Evolutionary conservation across 2,329 filamentous ascomycete species (phyloP).

Genomic region (Venturia pyrina): DNA sequence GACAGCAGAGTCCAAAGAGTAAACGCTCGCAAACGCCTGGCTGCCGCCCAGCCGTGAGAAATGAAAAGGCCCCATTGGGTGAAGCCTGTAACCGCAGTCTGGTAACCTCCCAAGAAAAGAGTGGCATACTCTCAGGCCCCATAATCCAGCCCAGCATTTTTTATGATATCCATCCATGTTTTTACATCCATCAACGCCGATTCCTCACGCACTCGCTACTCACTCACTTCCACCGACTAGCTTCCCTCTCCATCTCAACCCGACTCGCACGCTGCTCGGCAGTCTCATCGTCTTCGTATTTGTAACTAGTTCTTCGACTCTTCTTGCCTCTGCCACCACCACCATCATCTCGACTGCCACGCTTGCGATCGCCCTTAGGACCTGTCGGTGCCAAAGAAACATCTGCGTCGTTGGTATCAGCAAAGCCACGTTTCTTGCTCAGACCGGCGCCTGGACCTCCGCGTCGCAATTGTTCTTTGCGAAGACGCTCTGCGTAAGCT

Average conservation of each 20-base stretch:
- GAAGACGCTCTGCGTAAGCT: slow-evolving; percentile 53
- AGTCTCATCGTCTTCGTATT: slow-evolving; percentile 35
- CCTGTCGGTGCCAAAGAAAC: slow-evolving; percentile 39
- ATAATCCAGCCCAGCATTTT: not conserved
- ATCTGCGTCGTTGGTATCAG: slow-evolving; percentile 30
- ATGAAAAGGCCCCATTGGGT: not conserved
- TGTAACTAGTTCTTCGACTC: slow-evolving; percentile 19
- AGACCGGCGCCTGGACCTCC: slow-evolving; percentile 41
- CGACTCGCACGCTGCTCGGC: slow-evolving; percentile 32
- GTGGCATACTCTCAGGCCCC: not conserved
- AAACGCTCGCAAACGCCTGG: not conserved
- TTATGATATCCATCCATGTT: not conserved
- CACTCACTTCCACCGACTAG: not conserved
- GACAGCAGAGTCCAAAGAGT: too few relatives aligned
- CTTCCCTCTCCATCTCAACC: slow-evolving; percentile 51
- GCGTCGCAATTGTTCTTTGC: slow-evolving; percentile 58
- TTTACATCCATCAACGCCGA: not conserved
- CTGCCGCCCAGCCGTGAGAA: not conserved
- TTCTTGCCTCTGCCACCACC: slow-evolving; percentile 44
- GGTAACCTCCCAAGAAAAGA: not conserved
- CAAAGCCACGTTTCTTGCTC: slow-evolving; percentile 34
- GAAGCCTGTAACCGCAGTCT: not conserved
- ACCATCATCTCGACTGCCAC: slow-evolving; percentile 35
- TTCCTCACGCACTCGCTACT: not conserved
- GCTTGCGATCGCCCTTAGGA: slow-evolving; percentile 32